Conservation (phyloP, 768 basidiomycete species). For the Tulasnella sp. region DNA sequence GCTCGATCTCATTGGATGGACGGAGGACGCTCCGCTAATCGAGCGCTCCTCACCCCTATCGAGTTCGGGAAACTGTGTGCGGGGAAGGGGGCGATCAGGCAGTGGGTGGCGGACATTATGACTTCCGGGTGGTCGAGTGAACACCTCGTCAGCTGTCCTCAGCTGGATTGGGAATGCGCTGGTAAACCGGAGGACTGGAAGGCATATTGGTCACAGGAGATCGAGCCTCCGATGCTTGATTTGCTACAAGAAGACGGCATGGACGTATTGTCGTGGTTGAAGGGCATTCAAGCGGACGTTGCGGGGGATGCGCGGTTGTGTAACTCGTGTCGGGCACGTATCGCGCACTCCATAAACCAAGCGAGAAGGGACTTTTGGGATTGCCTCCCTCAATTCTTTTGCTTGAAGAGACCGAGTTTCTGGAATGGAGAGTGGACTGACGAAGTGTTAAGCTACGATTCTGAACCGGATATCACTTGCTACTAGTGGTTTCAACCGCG, state of each 20-base stretch:
- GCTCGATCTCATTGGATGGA: not conserved
- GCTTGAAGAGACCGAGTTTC: not conserved
- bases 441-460: not conserved
- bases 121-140: not conserved
- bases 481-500: too few species aligned
- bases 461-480: not conserved
- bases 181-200: not conserved
- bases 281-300: not conserved
- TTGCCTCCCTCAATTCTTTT: not conserved
- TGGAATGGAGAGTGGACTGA: not conserved
- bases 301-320: not conserved
- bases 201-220: not conserved
- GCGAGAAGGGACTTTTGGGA: not conserved
- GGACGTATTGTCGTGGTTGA: not conserved
- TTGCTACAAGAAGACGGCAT: not conserved
- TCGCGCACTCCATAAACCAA: not conserved
- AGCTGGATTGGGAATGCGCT: not conserved
- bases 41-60: not conserved
- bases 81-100: not conserved
- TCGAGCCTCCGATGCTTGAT: not conserved
- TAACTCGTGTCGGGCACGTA: not conserved
- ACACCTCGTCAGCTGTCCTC: not conserved
- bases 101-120: not conserved
- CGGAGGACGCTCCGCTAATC: not conserved
- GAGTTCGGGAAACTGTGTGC: not conserved